Base-by-base conservation (phyloP, 2,329 filamentous ascomycete genomes). In the Lachnellula suecica region DNA sequence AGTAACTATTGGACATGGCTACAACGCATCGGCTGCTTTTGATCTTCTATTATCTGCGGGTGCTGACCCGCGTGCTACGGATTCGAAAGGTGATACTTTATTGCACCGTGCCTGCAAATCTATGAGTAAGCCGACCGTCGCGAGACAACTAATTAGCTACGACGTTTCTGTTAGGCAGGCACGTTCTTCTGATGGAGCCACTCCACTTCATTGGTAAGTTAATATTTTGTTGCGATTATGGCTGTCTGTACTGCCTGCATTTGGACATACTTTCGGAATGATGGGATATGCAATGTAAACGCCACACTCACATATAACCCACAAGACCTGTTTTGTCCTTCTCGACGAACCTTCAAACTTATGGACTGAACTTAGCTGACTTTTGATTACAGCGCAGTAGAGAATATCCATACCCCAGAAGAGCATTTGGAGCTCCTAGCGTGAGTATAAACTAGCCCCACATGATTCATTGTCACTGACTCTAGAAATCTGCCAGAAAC, bases 391-490 rank as follows among this genome's bases (percentile, higher is more conserved):
- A 35, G 31, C 17, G 31, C 31, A 13, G 3, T 35, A 7, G 31
- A 35, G 9, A 35, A 35, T 35, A 35, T 35, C 2, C 31, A 35
- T 15, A 15, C 31, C 15, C 31, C 31, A 35, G 15, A 57, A 3
- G 52, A 53, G 1, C 50, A 63, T 4, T 51, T 70, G 1, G 43
- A 50, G 8, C 41, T 58, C 1, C 53, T 73, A 22, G 46, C 72
- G n/a, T n/a, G n/a, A n/a, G n/a, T n/a, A n/a, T n/a, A n/a, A n/a
- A n/a, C n/a, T n/a, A n/a, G n/a, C n/a, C n/a, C n/a, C n/a, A n/a
- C n/a, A n/a, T n/a, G n/a, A n/a, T n/a, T n/a, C n/a, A n/a, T n/a
- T n/a, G n/a, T n/a, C n/a, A n/a, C n/a, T n/a, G n/a, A n/a, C n/a
- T n/a, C n/a, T n/a, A n/a, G n/a, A n/a, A n/a, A n/a, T n/a, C n/a